Evolutionary conservation across 2,329 filamentous ascomycete genomes (phyloP), one percentile per base, ranked within the genome.

Genomic region (Drechmeria coniospora): DNA sequence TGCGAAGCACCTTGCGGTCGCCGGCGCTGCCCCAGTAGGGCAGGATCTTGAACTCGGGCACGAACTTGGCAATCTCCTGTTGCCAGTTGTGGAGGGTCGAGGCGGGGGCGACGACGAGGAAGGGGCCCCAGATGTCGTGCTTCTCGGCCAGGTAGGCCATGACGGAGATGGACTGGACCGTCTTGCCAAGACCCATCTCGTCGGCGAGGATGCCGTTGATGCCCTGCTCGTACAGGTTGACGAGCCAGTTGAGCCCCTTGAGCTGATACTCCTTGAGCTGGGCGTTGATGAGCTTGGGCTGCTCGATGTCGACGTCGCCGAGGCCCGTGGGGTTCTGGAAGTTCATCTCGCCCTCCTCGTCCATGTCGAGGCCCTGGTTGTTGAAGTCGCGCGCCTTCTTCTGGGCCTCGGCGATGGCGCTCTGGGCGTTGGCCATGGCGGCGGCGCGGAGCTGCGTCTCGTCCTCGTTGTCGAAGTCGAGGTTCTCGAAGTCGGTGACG

Each of bases 111-210:
- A 98, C 92, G 39, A 98, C 90, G 26, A 98, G 57, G 61, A 94
- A 95, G 0, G 90, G 90, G 6, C 90, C 90, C 90, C 87, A 95
- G 41, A 95, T 92, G 47, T 93, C 86, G 62, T 98, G 84, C 44
- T 86, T 79, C 59, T 98, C 87, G 2, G 90, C 90, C 18, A 98
- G 74, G 48, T 98, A 95, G 2, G 86, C 86, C 90, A 98, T 95
- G 49, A 98, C 87, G 1, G 90, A 95, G 36, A 98, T 98, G 14
- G 87, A 95, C 58, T 98, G 90, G 5, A 98, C 83, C 13, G 90
- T 98, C 59, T 98, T 98, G 52, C 90, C 90, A 15, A 98, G 80
- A 73, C 90, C 90, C 90, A 98, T 98, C 59, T 98, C 90, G 51
- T 98, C 90, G 38, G 90, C 90, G 37, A 98, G 64, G 44, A 98